A percentile compares a stretch with the other conserved stretches of the same genome.
phyloP scores from a whole-genome alignment of 805 yeast species.

The Saitoella complicata region DNA sequence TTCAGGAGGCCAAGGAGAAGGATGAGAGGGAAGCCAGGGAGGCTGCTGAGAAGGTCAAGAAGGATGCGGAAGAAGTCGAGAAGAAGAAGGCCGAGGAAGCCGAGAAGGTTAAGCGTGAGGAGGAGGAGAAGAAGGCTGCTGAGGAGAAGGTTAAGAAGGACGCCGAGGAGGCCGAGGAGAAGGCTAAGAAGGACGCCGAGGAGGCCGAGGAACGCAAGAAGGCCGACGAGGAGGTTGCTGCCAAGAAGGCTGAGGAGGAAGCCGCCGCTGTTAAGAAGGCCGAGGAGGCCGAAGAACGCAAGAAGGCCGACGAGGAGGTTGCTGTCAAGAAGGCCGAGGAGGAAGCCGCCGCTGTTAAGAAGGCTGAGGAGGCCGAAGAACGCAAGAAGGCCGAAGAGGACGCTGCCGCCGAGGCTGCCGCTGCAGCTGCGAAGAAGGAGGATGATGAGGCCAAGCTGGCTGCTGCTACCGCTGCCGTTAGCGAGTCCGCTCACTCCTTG shows the following conservation, averaged over 20 bases:
- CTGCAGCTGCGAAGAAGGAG: slow-evolving; percentile 1
- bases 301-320: slow-evolving; percentile 10
- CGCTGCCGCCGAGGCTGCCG: slow-evolving; percentile 1
- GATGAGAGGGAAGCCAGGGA: slow-evolving; percentile 8
- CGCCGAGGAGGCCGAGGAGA: slow-evolving; percentile 13
- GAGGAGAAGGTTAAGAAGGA: slow-evolving; percentile 1
- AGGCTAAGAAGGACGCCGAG: slow-evolving; percentile 8
- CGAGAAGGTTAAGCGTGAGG: slow-evolving; percentile 5
- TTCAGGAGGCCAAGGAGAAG: slow-evolving; percentile 3
- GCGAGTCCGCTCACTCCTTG: background rate
- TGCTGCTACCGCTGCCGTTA: slow-evolving; percentile 1
- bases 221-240: slow-evolving; percentile 17
- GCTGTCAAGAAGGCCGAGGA: slow-evolving; percentile 10
- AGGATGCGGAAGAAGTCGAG: slow-evolving; percentile 8
- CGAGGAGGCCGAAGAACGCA: slow-evolving; percentile 24
- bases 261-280: slow-evolving; percentile 12
- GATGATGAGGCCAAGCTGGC: background rate
- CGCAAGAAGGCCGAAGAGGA: background rate
- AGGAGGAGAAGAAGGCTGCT: slow-evolving; percentile 6
- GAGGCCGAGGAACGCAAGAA: slow-evolving; percentile 25
- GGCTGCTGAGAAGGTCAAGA: slow-evolving; percentile 5
- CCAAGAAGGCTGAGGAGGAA: slow-evolving; percentile 10
- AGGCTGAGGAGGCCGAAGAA: slow-evolving; percentile 1
- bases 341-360: slow-evolving; percentile 6
- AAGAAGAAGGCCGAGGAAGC: slow-evolving; percentile 8